Evolutionary conservation across 2,329 filamentous ascomycete species (phyloP).

Genomic region (Geosmithia putterillii): DNA sequence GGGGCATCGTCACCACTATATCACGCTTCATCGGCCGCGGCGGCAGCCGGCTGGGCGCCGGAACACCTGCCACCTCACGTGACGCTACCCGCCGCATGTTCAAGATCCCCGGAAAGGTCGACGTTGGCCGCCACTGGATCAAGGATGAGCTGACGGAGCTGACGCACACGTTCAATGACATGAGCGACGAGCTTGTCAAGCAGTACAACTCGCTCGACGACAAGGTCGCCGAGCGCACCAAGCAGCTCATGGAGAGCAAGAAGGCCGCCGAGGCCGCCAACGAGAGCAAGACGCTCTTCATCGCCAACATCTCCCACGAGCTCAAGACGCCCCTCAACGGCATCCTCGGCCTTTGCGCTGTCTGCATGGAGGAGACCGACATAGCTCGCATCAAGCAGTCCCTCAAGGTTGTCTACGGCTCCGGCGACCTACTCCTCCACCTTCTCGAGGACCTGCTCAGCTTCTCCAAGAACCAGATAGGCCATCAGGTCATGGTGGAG

Average conservation of each 20-base stretch:
- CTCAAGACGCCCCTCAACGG: conserved; percentile 92
- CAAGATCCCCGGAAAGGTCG: conserved; percentile 76
- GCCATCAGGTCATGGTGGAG: conserved; percentile 69
- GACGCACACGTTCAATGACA: conserved; percentile 79
- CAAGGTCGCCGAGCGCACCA: conserved; percentile 70
- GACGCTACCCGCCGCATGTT: conserved; percentile 45
- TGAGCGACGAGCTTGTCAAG: conserved; percentile 80
- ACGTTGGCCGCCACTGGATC: conserved; percentile 60
- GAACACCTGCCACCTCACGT: conserved; percentile 5
- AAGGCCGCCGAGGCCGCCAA: conserved; percentile 90
- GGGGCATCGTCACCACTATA: conserved; percentile 24
- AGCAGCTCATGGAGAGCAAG: conserved; percentile 78
- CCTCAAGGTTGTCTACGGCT: conserved; percentile 71
- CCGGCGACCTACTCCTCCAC: conserved; percentile 65
- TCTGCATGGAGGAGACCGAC: conserved; percentile 87
- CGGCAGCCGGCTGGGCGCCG: conserved; percentile 14
- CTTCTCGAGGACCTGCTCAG: conserved; percentile 81
- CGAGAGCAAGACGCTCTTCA: conserved; percentile 93
- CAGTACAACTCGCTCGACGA: conserved; percentile 79
- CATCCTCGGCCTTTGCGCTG: conserved; percentile 85
- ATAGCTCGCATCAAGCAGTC: conserved; percentile 67
- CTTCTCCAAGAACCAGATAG: conserved; percentile 92
- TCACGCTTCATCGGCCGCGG: conserved; percentile 20
- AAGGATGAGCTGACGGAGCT: conserved; percentile 80
- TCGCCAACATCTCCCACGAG: conserved; percentile 83